phyloP scores from a whole-genome alignment of 2,329 filamentous ascomycete genomes.

The Xylariomycetidae sp. region DNA sequence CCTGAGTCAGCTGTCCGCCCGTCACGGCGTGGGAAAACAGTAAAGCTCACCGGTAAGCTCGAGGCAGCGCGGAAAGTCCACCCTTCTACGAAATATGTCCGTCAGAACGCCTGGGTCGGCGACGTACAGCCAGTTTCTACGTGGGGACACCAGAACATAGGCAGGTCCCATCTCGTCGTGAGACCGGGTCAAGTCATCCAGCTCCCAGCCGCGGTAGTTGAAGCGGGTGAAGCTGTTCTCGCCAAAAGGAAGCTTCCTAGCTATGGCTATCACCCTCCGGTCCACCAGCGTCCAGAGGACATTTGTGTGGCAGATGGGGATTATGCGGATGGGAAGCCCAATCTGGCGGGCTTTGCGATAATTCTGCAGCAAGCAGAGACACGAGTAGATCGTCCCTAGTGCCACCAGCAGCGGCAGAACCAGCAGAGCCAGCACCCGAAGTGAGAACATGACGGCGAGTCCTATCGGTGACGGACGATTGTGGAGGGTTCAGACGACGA shows the following conservation, averaged over 20 bases:
- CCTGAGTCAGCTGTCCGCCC: not conserved
- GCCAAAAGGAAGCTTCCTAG: slow-evolving; percentile 14
- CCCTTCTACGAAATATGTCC: slow-evolving; percentile 7
- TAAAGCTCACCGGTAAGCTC: not conserved
- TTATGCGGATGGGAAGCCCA: slow-evolving; percentile 25
- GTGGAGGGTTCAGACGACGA: no score
- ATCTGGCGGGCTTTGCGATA: slow-evolving; percentile 17
- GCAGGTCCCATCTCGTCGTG: slow-evolving; percentile 23
- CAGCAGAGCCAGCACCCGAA: slow-evolving; percentile 4
- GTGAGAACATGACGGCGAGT: no score
- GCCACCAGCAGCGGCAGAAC: slow-evolving; percentile 3
- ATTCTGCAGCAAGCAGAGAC: slow-evolving; percentile 4
- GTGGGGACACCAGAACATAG: slow-evolving; percentile 13
- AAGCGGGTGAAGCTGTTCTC: slow-evolving; percentile 26
- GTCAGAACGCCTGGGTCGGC: slow-evolving; percentile 9
- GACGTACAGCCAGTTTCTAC: slow-evolving; percentile 12
- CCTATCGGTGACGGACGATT: no score
- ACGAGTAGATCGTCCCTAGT: slow-evolving; percentile 3
- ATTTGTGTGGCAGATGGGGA: slow-evolving; percentile 26
- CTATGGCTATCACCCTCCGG: slow-evolving; percentile 11
- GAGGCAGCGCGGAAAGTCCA: slow-evolving; percentile 7
- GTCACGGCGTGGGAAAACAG: not conserved
- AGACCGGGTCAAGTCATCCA: slow-evolving; percentile 16
- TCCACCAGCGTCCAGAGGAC: slow-evolving; percentile 24
- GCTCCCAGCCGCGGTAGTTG: slow-evolving; percentile 26